Evolutionary conservation across 1,139 yeast genomes (phyloP).

Genomic region (Taphrina wiesneri): DNA sequence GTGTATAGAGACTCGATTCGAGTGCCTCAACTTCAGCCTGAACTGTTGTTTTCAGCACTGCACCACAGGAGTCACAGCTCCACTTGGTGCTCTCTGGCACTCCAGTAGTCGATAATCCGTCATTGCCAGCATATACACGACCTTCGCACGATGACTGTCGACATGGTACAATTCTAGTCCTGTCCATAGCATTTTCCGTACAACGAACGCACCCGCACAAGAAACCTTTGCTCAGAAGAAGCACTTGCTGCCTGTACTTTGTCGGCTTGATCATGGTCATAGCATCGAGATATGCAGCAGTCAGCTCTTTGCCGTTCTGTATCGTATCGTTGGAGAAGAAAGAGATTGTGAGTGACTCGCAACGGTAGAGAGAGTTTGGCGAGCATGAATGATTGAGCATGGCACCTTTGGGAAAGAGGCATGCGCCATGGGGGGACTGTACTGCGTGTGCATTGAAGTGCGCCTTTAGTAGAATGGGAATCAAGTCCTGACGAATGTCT

Average conservation of each 20-base stretch:
- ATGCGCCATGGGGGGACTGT: conserved; percentile 4
- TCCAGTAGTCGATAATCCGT: background rate
- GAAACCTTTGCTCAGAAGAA: conserved; percentile 15
- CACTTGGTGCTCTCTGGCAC: background rate
- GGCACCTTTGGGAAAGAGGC: conserved; percentile 20
- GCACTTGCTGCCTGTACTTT: conserved; percentile 1
- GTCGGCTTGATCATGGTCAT: conserved; percentile 10
- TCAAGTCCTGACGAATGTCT: background rate
- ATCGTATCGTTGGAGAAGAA: conserved; percentile 2
- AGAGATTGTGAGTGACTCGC: conserved; percentile 12
- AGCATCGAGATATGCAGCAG: conserved; percentile 23
- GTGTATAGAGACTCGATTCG: background rate
- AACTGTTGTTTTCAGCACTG: background rate
- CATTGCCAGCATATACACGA: background rate
- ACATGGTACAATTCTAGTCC: background rate
- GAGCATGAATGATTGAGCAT: conserved; percentile 26
- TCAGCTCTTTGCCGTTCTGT: conserved; percentile 10
- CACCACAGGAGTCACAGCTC: background rate
- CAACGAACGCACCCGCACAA: conserved; percentile 14
- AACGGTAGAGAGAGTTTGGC: conserved; percentile 21
- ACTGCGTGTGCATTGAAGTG: conserved; percentile 31
- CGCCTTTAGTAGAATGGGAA: conserved; percentile 3
- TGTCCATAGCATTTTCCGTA: background rate
- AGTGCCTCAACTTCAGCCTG: background rate
- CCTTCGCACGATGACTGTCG: background rate